phyloP scores from a whole-genome alignment of 495 filamentous ascomycete genomes.

The Cudoniella acicularis region DNA sequence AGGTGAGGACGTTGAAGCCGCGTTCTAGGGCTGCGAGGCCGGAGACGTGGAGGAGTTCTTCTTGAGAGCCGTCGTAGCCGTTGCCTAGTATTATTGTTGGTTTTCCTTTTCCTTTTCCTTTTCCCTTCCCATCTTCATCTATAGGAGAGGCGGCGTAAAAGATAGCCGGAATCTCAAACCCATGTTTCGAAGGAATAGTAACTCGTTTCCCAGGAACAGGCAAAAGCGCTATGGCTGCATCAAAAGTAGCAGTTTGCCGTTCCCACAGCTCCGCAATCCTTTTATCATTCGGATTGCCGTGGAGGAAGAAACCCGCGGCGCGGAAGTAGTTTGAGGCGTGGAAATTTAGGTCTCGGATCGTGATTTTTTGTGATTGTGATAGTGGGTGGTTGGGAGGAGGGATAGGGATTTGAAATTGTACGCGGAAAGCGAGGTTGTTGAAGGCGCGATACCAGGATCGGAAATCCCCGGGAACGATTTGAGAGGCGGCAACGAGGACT shows the following conservation, averaged over 20 bases:
- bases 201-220: slow-evolving; percentile 36
- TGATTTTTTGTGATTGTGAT: too few relatives aligned
- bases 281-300: slow-evolving; percentile 35
- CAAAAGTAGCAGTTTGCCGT: slow-evolving; percentile 63
- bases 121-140: too few relatives aligned
- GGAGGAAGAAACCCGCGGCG: slow-evolving; percentile 40
- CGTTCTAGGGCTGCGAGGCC: slow-evolving; percentile 35
- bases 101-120: too few relatives aligned
- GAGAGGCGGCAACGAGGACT: slow-evolving; percentile 31
- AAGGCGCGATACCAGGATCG: slow-evolving; percentile 32
- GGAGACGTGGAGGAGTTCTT: slow-evolving; percentile 39
- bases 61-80: slow-evolving; percentile 41
- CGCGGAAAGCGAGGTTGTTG: slow-evolving; percentile 29
- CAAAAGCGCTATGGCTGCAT: slow-evolving; percentile 46
- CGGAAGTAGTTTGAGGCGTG: slow-evolving; percentile 41
- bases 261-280: slow-evolving; percentile 58
- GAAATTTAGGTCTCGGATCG: slow-evolving; percentile 34
- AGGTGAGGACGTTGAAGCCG: slow-evolving; percentile 44
- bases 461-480: slow-evolving; percentile 34
- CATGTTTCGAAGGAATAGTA: too few relatives aligned
- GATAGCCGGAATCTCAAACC: too few relatives aligned
- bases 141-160: too few relatives aligned
- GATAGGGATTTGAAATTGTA: slow-evolving; percentile 6
- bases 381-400: slow-evolving; percentile 19
- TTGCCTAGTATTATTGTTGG: slow-evolving; percentile 37